Base-by-base conservation (phyloP, 495 filamentous ascomycete species). In the Neurospora sp. region DNA sequence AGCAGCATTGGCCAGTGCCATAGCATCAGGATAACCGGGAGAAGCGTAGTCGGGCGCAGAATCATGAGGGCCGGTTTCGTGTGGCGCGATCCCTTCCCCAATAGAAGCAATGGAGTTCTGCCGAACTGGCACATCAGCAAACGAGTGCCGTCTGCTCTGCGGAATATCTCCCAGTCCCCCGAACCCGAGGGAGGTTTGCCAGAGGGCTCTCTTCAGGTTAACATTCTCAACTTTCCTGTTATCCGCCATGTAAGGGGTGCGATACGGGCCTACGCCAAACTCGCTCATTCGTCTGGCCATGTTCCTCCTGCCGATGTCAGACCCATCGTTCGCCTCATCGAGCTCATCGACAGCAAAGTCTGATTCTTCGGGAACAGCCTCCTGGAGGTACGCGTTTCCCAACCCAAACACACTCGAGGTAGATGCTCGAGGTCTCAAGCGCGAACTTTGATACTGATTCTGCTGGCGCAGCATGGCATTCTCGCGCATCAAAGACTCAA, bases 141-240 rank as follows among this genome's bases (percentile, higher is more conserved):
- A 97, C n/a, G 96, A 98, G 81, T 99, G 96, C 4, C 96, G 90
- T 69, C 96, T 89, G 78, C 95, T 97, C 75, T 98, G 94, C 39
- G 92, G 88, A 20, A 90, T 83, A 70, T 95, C 92, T 22, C 83
- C 81, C 45, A 92, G 75, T 22, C 90, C 87, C 37, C 89, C 90
- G 78, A 96, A 97, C 0, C 92, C 92, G 27, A 94, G 89, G 8
- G 92, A 92, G 68, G 90, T 96, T 78, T 96, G 91, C 96, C 96
- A 99, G 73, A 92, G 89, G 18, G 89, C 90, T 78, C 92, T 94
- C 80, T 92, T 92, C 18, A 65, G 53, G 53, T 65, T 65, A 61
- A 93, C 86, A 80, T 88, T 92, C 53, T 94, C 93, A 14, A 94
- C 79, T 61, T 90, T 91, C 73, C 91, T 87, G 74, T 92, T 92